Evolutionary conservation across 2,329 filamentous ascomycete genomes (phyloP).

Genomic region (Grosmannia huntii): DNA sequence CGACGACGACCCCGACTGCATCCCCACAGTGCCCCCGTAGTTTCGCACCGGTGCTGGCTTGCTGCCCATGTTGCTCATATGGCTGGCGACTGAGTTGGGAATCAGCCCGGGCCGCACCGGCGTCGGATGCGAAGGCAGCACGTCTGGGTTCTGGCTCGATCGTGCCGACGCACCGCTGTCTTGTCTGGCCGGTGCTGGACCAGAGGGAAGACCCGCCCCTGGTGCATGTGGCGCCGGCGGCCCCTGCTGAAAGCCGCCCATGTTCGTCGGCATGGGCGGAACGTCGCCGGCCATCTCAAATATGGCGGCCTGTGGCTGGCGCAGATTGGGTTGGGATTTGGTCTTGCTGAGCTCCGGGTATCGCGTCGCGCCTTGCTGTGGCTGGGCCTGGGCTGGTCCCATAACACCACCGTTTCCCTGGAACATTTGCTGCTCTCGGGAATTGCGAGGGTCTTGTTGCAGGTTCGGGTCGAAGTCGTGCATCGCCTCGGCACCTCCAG

Average conservation of each 20-base stretch:
- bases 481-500: background rate
- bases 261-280: constrained; percentile 30
- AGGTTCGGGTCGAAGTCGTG: constrained; percentile 8
- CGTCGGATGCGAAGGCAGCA: constrained; percentile 46
- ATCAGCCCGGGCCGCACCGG: constrained; percentile 52
- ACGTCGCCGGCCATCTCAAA: constrained; percentile 62
- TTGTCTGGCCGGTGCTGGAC: constrained; percentile 14
- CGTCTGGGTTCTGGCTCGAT: constrained; percentile 26
- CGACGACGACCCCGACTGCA: background rate
- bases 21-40: constrained; percentile 21
- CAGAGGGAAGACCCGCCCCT: background rate
- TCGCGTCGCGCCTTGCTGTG: constrained; percentile 36
- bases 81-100: constrained; percentile 41
- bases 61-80: constrained; percentile 26
- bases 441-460: constrained; percentile 22
- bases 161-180: constrained; percentile 18
- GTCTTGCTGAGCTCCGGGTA: constrained; percentile 43
- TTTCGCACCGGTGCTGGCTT: constrained; percentile 48
- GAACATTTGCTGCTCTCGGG: constrained; percentile 36
- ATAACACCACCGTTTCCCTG: background rate
- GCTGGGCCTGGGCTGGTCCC: constrained; percentile 17
- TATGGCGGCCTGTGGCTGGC: constrained; percentile 51
- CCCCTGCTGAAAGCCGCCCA: constrained; percentile 14
- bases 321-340: constrained; percentile 55
- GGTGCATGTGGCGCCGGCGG: constrained; percentile 9